These are phyloP conservation scores for Tetragonia tetragonoides DNA, from an alignment of 148 eudicot species.

Conservation along the genomic window DNA sequence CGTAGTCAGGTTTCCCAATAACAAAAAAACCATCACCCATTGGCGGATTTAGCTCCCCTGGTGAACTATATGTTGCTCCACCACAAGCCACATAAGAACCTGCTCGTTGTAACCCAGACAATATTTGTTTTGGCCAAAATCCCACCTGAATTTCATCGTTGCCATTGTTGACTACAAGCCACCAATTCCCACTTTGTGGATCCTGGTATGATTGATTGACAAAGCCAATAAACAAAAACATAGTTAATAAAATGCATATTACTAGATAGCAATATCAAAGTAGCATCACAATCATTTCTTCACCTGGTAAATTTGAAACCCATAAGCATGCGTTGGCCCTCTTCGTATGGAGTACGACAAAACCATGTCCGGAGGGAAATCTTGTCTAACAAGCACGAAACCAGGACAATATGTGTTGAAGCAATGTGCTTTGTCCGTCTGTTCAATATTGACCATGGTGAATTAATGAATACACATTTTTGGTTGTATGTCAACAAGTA, in stretches of 20 bases:
- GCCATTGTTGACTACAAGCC: neutral
- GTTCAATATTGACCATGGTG: neutral
- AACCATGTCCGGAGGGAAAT: neutral
- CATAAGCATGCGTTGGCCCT: too few species aligned
- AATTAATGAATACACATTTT: neutral
- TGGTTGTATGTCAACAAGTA: too few species aligned
- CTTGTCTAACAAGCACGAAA: neutral
- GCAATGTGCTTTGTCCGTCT: neutral
- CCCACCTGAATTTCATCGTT: neutral
- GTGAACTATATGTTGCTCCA: neutral
- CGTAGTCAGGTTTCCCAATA: neutral
- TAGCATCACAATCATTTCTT: too few species aligned
- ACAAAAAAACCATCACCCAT: neutral
- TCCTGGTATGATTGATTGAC: neutral
- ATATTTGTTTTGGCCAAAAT: slow-evolving; percentile 12
- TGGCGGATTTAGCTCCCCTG: neutral
- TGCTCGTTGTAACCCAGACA: neutral
- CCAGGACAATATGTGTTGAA: neutral
- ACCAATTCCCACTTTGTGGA: neutral
- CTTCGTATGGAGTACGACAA: too few species aligned
- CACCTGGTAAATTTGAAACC: too few species aligned
- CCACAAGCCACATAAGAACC: slow-evolving; percentile 7
- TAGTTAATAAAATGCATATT: too few species aligned
- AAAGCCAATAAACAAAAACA: too few species aligned
- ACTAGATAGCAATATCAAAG: too few species aligned